phyloP scores from a whole-genome alignment of 352 stramenopile species.

The Hyaloperonospora brassicae region DNA sequence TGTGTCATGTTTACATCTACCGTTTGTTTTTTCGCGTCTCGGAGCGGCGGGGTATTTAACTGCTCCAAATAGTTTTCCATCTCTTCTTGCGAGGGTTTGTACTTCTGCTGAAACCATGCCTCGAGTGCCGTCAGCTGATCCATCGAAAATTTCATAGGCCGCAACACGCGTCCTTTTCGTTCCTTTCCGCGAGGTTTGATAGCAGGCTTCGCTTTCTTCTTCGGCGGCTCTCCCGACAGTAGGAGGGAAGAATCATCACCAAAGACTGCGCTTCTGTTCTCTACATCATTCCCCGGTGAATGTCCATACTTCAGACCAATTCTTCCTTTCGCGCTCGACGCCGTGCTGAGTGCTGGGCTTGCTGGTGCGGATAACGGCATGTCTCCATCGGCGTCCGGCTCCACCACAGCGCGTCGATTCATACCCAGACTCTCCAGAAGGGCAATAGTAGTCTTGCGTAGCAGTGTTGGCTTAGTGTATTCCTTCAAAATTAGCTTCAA shows the following conservation, averaged over 20 bases:
- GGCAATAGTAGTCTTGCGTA: constrained; percentile 62
- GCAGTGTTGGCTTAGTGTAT: constrained; percentile 70
- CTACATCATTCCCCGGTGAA: constrained; percentile 11
- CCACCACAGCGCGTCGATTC: constrained; percentile 40
- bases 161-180: constrained; percentile 59
- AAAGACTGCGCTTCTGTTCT: constrained; percentile 12
- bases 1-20: constrained; percentile 85
- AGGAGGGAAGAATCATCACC: constrained; percentile 23
- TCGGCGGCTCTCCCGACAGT: constrained; percentile 16
- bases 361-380: constrained; percentile 17
- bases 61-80: constrained; percentile 69
- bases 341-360: constrained; percentile 25
- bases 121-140: constrained; percentile 71
- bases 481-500: constrained; percentile 71
- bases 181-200: constrained; percentile 39
- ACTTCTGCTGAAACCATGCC: constrained; percentile 81
- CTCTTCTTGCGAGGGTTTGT: constrained; percentile 72
- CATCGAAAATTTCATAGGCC: constrained; percentile 85
- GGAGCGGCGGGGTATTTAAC: constrained; percentile 62
- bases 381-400: constrained; percentile 44
- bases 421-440: constrained; percentile 67
- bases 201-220: constrained; percentile 29
- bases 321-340: constrained; percentile 23
- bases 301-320: constrained; percentile 12
- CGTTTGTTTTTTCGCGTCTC: constrained; percentile 59